Base-by-base conservation (phyloP, 768 basidiomycete genomes). In the Kondoa subrosea region DNA sequence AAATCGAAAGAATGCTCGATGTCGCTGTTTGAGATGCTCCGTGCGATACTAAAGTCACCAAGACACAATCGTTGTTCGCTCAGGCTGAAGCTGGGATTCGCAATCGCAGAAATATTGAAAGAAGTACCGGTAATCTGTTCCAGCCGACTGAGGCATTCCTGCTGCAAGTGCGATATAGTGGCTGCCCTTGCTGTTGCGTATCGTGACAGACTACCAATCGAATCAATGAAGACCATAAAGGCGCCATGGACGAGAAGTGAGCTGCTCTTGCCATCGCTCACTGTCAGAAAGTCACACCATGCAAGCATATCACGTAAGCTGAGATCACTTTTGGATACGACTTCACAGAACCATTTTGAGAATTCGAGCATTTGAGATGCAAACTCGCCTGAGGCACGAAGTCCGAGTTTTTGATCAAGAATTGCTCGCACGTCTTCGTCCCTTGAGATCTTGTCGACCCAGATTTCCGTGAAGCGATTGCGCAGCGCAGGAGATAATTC, bases 381-480 rank as follows among this genome's bases (percentile, higher is more conserved):
- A 72, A 83, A 87, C 1, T 70, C 66, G 57, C 77, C 78, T 64
- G 95, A 77, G 12, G 76, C 72, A 1, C 82, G 80, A 64, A 81
- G 76, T 58, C 78, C 78, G 90, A 91, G 95, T 1, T 84, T 81
- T 65, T 78, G 82, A 14, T 80, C 78, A 29, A 97, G 80, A 73
- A 99, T 93, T 72, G 88, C 81, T 68, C 84, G 80, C 4, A 93
- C 79, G 75, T 99, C 95, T 3, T 75, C 73, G 21, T 84, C 81
- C 68, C 84, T 81, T 67, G 88, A 84, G 32, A 96, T 83, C 21
- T 85, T 79, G 1, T 93, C 92, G 0, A 99, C 95, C 93, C 95
- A 99, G 33, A 99, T 93, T 76, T 99, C 95, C 2, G 95, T 99
- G 78, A 99, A 99, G 2, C 95, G 85, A 78, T 97, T 99, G 25